Percentiles rank a stretch among this genome's conserved stretches.
phyloP scores from a whole-genome alignment of 2,329 filamentous ascomycete genomes.

The Trichoderma koningii region DNA sequence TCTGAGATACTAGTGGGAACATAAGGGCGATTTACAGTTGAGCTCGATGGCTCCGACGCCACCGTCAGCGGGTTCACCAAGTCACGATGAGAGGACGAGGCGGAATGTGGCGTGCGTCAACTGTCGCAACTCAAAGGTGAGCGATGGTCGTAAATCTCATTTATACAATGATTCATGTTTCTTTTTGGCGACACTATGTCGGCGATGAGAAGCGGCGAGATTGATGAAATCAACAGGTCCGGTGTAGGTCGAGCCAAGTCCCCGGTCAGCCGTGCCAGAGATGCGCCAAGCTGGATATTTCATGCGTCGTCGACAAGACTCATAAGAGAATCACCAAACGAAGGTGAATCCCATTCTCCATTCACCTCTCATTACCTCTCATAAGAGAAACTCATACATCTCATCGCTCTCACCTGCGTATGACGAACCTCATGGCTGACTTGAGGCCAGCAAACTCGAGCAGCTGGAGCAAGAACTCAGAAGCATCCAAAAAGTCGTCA shows the following conservation, averaged over 20 bases:
- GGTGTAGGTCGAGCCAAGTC: constrained; percentile 46
- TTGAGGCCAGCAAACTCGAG: constrained; percentile 52
- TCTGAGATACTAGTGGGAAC: too few relatives aligned
- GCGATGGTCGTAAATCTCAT: constrained; percentile 4
- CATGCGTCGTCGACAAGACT: constrained; percentile 50
- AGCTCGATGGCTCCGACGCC: constrained; percentile 38
- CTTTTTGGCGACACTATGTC: not conserved
- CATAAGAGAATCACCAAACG: constrained; percentile 51
- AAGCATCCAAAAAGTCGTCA: constrained; percentile 56
- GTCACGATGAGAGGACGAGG: constrained; percentile 38
- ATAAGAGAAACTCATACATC: too few relatives aligned
- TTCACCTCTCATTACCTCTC: not conserved
- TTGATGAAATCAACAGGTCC: constrained; percentile 40
- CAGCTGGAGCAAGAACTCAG: constrained; percentile 57
- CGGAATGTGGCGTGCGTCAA: constrained; percentile 45
- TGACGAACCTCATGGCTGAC: not conserved
- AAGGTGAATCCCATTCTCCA: constrained; percentile 38
- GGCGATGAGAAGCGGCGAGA: not conserved
- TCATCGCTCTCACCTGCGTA: too few relatives aligned
- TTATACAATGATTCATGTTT: not conserved
- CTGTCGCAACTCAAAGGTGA: constrained; percentile 46
- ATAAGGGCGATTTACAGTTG: too few relatives aligned
- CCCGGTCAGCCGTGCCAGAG: constrained; percentile 48
- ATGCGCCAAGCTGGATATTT: constrained; percentile 47
- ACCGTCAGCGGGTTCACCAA: constrained; percentile 34